Evolutionary conservation across 2,329 filamentous ascomycete species (phyloP), one percentile per base, ranked within the genome.

Genomic region (Clarireedia sp.): DNA sequence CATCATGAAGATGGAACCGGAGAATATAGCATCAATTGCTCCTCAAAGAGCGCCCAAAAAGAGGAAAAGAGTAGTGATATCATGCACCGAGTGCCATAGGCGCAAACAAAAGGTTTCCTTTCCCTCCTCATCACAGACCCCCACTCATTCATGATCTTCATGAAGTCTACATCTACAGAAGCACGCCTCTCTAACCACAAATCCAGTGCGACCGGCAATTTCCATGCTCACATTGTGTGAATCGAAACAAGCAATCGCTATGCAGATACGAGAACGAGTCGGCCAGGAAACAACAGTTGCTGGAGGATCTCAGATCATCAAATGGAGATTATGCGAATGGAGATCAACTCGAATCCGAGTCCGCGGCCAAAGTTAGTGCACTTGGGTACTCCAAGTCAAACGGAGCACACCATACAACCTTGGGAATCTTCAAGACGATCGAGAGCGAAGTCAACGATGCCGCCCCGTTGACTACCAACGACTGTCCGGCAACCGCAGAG

Each of bases 1-100:
- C 43, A 44, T 49, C 19, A 37, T 19, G n/a, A 26, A 29, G 17
- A 10, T 38, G 12, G 52, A 38, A 12, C 4, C 29, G 9, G 45
- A 54, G 12, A 24, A 29, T 16, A 36, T 26, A 24, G 40, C 41
- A 19, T 19, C 21, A 37, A 47, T 37, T 19, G 57, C 55, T 50
- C 60, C 62, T 4, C 48, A 61, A 16, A 66, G 63, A 49, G 56
- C 61, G 1, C 64, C 64, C n/a, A 57, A 78, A 55, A 84, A 84
- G 69, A 74, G 82, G 60, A 76, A 79, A 63, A 75, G 82, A 40
- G 73, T 81, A 43, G 79, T 84, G 45, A 81, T 85, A 56, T 83
- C 80, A 7, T 85, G 82, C 62, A 81, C 77, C 10, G 81, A 85
- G 65, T 85, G 82, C 61, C 82, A 85, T 67, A 73, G 81, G 58